Percentiles rank a stretch among this genome's conserved stretches.
phyloP scores from a whole-genome alignment of 495 filamentous ascomycete genomes.

The Cercophora samala region DNA sequence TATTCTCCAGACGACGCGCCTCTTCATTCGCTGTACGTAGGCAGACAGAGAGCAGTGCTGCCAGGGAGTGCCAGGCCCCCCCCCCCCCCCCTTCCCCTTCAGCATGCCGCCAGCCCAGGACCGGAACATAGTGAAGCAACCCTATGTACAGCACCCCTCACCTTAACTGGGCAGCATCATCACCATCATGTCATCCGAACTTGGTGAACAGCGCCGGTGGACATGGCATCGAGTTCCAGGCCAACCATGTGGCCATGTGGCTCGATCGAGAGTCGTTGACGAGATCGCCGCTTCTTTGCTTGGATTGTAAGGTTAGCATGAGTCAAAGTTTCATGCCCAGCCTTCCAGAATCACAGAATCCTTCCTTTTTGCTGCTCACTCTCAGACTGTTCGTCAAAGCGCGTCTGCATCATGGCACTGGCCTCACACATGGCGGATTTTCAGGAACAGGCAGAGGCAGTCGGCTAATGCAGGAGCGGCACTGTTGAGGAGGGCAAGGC shows the following conservation, averaged over 20 bases:
- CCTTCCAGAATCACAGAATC: constrained; percentile 20
- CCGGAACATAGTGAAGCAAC: not conserved
- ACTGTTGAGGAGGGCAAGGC: constrained; percentile 12
- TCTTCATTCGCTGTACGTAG: not conserved
- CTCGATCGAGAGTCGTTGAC: not conserved
- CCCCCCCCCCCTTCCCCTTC: too few relatives aligned
- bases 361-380: not conserved
- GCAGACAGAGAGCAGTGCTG: not conserved
- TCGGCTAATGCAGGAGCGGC: constrained; percentile 33
- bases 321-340: constrained; percentile 6
- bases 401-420: constrained; percentile 11
- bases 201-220: not conserved
- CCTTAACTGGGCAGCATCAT: not conserved
- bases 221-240: not conserved
- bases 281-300: not conserved
- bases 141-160: not conserved
- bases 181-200: constrained; percentile 1
- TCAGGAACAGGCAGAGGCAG: constrained; percentile 27
- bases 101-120: not conserved
- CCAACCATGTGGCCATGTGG: not conserved
- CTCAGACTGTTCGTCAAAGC: constrained; percentile 11
- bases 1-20: not conserved
- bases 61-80: too few relatives aligned
- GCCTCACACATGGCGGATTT: constrained; percentile 20
- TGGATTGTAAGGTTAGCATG: not conserved